phyloP scores from a whole-genome alignment of 768 basidiomycete species.

The Mycena galericulata region DNA sequence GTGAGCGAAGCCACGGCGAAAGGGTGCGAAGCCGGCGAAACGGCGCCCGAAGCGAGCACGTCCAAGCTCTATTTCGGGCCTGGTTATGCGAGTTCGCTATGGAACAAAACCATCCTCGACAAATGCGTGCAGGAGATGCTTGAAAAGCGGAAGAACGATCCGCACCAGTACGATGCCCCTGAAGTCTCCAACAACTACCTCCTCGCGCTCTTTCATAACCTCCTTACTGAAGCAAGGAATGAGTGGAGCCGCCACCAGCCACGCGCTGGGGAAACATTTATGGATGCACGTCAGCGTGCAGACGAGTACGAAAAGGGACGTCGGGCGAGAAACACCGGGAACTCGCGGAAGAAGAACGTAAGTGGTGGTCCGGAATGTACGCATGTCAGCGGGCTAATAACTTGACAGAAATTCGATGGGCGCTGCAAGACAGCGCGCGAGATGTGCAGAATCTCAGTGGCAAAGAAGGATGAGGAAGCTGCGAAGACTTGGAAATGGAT shows the following conservation, averaged over 20 bases:
- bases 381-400: background rate
- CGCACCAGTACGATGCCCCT: background rate
- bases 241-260: background rate
- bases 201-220: background rate
- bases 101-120: background rate
- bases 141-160: background rate
- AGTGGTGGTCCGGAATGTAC: background rate
- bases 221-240: background rate
- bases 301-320: background rate
- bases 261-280: background rate
- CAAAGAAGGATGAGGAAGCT: background rate
- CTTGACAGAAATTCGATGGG: background rate
- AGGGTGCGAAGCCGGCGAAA: background rate
- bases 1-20: background rate
- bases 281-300: background rate
- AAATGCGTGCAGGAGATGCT: background rate
- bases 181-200: background rate
- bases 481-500: background rate
- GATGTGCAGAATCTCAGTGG: background rate
- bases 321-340: background rate
- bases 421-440: background rate
- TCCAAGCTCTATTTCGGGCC: background rate
- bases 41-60: background rate
- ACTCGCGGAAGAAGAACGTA: slow-evolving; percentile 1
- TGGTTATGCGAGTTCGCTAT: background rate